These are phyloP conservation scores for Lophiostoma macrostomum DNA, from an alignment of 495 filamentous ascomycete species.

Conservation along the genomic window DNA sequence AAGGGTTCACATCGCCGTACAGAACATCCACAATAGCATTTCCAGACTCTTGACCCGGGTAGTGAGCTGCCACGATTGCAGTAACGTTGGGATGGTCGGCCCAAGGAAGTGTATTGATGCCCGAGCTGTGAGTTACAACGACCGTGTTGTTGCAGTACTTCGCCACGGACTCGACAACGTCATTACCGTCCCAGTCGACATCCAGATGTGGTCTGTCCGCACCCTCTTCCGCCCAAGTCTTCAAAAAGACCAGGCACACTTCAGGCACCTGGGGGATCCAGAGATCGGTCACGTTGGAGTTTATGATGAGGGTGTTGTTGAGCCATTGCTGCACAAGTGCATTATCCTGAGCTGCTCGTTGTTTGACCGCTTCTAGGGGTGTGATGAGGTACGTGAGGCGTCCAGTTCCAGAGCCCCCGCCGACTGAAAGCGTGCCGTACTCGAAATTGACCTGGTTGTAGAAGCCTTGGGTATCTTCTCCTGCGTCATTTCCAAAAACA, in stretches of 20 bases:
- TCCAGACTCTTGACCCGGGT: conserved; percentile 35
- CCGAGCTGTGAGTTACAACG: conserved; percentile 35
- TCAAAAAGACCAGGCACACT: conserved; percentile 56
- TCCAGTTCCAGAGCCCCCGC: conserved; percentile 18
- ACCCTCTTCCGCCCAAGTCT: conserved; percentile 54
- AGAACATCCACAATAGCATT: conserved; percentile 26
- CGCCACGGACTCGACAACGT: conserved; percentile 34
- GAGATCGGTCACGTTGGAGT: conserved; percentile 31
- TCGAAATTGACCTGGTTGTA: conserved; percentile 43
- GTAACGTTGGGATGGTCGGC: conserved; percentile 39
- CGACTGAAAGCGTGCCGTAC: conserved; percentile 52
- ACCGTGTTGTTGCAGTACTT: conserved; percentile 36
- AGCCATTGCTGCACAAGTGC: conserved; percentile 35
- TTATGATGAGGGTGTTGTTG: conserved; percentile 43
- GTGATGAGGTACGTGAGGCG: conserved; percentile 13
- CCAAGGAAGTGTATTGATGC: conserved; percentile 33
- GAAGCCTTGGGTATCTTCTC: conserved; percentile 29
- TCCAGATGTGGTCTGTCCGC: conserved; percentile 45
- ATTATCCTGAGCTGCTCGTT: conserved; percentile 5
- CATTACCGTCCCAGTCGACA: conserved; percentile 45
- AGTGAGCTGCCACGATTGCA: conserved; percentile 38
- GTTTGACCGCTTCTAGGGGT: conserved; percentile 51
- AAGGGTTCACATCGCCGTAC: conserved; percentile 27
- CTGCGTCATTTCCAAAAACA: conserved; percentile 64
- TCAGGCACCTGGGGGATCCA: conserved; percentile 31